Evolutionary conservation across 139 green algal species (phyloP), one percentile per base, ranked within the genome.

Genomic region (Dunaliella primolecta): DNA sequence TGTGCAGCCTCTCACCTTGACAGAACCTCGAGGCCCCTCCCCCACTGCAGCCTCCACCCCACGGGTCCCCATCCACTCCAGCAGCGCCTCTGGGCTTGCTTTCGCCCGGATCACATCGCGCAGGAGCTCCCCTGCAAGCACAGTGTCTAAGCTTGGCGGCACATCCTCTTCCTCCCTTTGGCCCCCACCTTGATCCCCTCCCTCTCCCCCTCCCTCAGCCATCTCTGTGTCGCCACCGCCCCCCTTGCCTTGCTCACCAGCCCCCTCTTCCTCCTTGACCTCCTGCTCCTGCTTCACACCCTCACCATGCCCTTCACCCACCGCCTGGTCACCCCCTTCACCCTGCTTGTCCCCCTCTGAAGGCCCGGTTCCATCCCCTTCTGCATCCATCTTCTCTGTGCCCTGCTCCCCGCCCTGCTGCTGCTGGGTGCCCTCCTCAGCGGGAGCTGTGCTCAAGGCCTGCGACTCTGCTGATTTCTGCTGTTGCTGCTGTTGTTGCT

Each of bases 61-160:
- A 36, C 86, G 71, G 32, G 86, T 30, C 31, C 80, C 32, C 30
- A 91, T 71, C 90, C 90, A 93, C 75, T 90, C 77, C 81, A 96
- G 36, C 78, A 92, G 81, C 11, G 85, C 35, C 35, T 86, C 56
- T 1, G 57, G 56, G 36, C 55, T 85, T 2, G 27, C 35, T 36
- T 83, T 83, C n/a, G 24, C 23, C 3, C 81, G 37, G 7, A 85
- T 31, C 37, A 32, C 35, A 24, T 82, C 80, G 3, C 15, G 81
- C 72, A 96, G 80, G 78, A 91, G 74, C 64, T 87, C 57, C 0
- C 87, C 88, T 15, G 90, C 88, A 75, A 87, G 86, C 32, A 76
- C 33, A 24, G 74, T 84, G 46, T 88, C 83, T 2, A 78, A 37
- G 75, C 84, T 75, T 3, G 34, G 77, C 3, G 35, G n/a, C 46